Evolutionary conservation across 495 filamentous ascomycete genomes (phyloP).

Genomic region (Penicillium lagena): DNA sequence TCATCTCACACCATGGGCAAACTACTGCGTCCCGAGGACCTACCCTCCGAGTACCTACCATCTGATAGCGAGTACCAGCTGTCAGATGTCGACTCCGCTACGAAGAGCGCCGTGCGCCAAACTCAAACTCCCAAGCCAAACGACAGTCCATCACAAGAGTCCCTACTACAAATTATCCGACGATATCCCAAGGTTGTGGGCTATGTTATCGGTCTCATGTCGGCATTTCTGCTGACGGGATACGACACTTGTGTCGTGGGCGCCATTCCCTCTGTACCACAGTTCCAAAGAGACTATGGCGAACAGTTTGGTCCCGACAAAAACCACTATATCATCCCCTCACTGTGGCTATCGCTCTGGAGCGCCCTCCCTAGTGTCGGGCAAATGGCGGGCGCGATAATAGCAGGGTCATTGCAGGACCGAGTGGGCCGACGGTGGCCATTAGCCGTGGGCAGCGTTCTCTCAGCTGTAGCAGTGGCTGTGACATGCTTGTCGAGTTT

Average conservation of each 20-base stretch:
- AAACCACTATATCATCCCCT: slow-evolving; percentile 34
- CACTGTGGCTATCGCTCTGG: slow-evolving; percentile 41
- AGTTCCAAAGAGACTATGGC: slow-evolving; percentile 35
- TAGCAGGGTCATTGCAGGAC: slow-evolving; percentile 35
- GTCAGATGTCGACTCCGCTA: no score
- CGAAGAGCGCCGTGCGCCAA: no score
- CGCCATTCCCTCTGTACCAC: slow-evolving; percentile 35
- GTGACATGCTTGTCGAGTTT: slow-evolving; percentile 24
- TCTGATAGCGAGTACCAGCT: no score
- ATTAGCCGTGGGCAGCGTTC: slow-evolving; percentile 22
- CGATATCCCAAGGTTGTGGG: slow-evolving; percentile 15
- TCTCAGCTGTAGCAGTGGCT: slow-evolving; percentile 32
- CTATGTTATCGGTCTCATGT: slow-evolving; percentile 20
- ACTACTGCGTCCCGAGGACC: no score
- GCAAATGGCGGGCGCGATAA: slow-evolving; percentile 25
- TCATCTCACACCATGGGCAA: no score
- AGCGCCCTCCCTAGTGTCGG: slow-evolving; percentile 14
- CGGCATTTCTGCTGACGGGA: slow-evolving; percentile 32
- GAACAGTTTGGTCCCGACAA: slow-evolving; percentile 8
- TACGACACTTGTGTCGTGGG: slow-evolving; percentile 41
- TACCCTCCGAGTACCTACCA: no score
- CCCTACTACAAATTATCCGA: slow-evolving; percentile 6
- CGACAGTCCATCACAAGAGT: neutral
- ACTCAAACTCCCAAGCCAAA: neutral
- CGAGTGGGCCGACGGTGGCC: slow-evolving; percentile 30